Conservation (phyloP, 2,329 filamentous ascomycete genomes). For the Polytolypa hystricis region DNA sequence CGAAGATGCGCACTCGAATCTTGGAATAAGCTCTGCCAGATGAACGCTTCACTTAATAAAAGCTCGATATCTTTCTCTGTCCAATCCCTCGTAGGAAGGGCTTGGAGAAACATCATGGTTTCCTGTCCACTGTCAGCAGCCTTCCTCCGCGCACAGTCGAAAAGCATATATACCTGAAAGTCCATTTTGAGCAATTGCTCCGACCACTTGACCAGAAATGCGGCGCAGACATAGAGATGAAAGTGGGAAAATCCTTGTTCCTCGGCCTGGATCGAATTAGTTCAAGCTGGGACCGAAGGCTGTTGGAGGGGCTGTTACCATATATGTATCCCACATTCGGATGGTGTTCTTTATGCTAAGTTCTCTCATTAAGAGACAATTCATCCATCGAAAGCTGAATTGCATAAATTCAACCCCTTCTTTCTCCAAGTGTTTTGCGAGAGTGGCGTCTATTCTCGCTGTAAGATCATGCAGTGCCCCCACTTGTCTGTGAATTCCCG, state of each 20-base stretch:
- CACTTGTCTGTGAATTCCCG: conserved; percentile 91
- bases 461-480: conserved; percentile 80
- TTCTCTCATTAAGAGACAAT: conserved; percentile 94
- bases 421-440: conserved; percentile 79
- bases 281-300: conserved; percentile 7
- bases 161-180: conserved; percentile 47
- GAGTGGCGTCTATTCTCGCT: conserved; percentile 68
- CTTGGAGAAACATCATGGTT: conserved; percentile 98
- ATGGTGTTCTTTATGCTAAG: conserved; percentile 95
- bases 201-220: conserved; percentile 97
- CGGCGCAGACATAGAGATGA: conserved; percentile 94
- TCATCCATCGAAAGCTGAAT: conserved; percentile 99
- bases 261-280: conserved; percentile 57
- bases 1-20: conserved; percentile 80
- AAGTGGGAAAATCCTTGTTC: conserved; percentile 98
- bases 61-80: conserved; percentile 97
- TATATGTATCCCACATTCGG: conserved; percentile 98
- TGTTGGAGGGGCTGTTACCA: conserved; percentile 51
- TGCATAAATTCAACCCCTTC: conserved; percentile 98
- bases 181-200: conserved; percentile 93
- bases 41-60: conserved; percentile 88
- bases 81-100: conserved; percentile 84
- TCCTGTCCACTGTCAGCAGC: conserved; percentile 47
- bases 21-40: conserved; percentile 96
- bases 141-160: neutral